Conservation (phyloP, 2,329 filamentous ascomycete genomes). For the Botrytis sinoallii region DNA sequence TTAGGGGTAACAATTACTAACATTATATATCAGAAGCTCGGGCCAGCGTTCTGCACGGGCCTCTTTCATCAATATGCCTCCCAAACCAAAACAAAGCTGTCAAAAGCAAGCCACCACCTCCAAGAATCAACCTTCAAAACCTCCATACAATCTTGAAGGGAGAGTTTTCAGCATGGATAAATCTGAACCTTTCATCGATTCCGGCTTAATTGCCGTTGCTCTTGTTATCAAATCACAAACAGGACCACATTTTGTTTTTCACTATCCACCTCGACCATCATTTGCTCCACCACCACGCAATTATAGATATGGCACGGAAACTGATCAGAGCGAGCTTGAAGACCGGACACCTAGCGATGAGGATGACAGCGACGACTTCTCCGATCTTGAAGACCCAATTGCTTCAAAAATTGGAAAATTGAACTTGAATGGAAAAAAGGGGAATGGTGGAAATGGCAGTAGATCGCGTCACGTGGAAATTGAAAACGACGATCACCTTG, state of each 20-base stretch:
- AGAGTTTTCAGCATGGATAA: constrained; percentile 13
- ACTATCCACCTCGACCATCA: constrained; percentile 67
- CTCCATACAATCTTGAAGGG: background rate
- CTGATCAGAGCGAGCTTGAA: constrained; percentile 32
- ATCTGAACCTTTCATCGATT: constrained; percentile 38
- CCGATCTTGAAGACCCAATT: constrained; percentile 48
- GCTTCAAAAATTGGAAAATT: constrained; percentile 25
- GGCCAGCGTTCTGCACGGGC: constrained; percentile 5
- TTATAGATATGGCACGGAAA: constrained; percentile 36
- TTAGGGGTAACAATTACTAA: background rate
- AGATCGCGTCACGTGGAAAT: constrained; percentile 29
- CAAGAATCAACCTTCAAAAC: background rate
- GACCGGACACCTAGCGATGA: constrained; percentile 25
- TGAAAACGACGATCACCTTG: constrained; percentile 43
- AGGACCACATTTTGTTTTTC: constrained; percentile 79
- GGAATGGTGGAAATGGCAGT: constrained; percentile 1
- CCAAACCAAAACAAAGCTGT: background rate
- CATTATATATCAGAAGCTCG: constrained; percentile 6
- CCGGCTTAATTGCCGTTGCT: constrained; percentile 45
- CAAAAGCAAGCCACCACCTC: background rate
- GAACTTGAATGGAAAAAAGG: constrained; percentile 20
- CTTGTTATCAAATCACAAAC: constrained; percentile 58
- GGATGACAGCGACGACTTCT: constrained; percentile 38
- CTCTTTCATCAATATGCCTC: background rate
- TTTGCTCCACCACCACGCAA: constrained; percentile 37